Percentiles rank a stretch among this genome's conserved stretches.
These are phyloP conservation scores for Pochonia chlamydosporia DNA, from an alignment of 2,329 filamentous ascomycete species.

Conservation along the genomic window DNA sequence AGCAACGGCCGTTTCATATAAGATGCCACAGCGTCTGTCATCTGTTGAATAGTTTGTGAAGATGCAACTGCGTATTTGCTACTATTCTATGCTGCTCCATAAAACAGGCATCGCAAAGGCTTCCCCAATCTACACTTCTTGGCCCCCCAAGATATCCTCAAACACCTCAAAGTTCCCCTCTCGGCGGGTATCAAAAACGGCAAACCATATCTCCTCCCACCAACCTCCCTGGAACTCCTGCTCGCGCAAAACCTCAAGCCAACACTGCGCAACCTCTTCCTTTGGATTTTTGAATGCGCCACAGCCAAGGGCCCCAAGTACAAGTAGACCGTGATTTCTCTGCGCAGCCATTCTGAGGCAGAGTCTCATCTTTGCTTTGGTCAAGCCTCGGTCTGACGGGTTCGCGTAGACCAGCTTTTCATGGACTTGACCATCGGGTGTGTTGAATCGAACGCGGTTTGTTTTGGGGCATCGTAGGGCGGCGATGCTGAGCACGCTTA, in stretches of 20 bases:
- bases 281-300: constrained; percentile 61
- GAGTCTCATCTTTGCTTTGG: constrained; percentile 58
- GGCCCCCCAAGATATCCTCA: constrained; percentile 32
- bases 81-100: no score
- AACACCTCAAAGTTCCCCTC: constrained; percentile 48
- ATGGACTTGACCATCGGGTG: constrained; percentile 15
- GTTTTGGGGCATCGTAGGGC: constrained; percentile 40
- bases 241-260: constrained; percentile 54
- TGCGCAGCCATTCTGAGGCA: constrained; percentile 53
- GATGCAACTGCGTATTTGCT: no score
- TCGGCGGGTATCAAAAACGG: constrained; percentile 43
- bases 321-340: constrained; percentile 50
- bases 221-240: constrained; percentile 57
- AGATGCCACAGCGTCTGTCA: no score
- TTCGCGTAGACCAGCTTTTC: constrained; percentile 33
- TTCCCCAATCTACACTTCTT: constrained; percentile 25
- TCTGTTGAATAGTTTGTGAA: no score
- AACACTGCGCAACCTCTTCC: constrained; percentile 56
- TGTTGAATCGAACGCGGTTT: constrained; percentile 12
- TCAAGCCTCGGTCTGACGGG: constrained; percentile 41
- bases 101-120: no score
- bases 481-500: constrained; percentile 57
- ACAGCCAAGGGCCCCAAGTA: constrained; percentile 65
- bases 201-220: constrained; percentile 61
- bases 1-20: no score